Conservation (phyloP, 2,329 filamentous ascomycete species). For the Fusarium chaquense region DNA sequence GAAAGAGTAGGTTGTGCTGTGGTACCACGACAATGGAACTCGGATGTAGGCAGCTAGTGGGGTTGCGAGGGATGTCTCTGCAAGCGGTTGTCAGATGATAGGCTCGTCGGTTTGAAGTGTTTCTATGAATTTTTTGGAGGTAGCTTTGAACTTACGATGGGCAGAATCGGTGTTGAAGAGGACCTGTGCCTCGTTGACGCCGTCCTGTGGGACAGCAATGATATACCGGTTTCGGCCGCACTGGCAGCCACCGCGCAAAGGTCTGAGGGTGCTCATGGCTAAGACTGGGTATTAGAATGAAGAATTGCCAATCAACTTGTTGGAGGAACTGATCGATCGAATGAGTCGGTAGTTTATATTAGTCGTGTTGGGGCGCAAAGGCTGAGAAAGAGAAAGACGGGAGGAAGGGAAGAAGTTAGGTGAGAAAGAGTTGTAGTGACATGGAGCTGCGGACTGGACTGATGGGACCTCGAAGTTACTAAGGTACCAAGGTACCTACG, state of each 20-base stretch:
- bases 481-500: too few species aligned
- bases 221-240: constrained; percentile 89
- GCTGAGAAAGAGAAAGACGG: not conserved
- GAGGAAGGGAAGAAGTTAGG: constrained; percentile 9
- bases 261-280: constrained; percentile 62
- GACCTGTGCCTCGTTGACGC: constrained; percentile 70
- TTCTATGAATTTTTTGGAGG: not conserved
- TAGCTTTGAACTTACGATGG: constrained; percentile 72
- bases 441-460: not conserved
- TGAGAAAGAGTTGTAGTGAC: constrained; percentile 18
- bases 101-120: not conserved
- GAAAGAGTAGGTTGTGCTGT: constrained; percentile 78
- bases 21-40: constrained; percentile 84
- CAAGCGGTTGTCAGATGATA: constrained; percentile 20
- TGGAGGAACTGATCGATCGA: not conserved
- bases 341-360: not conserved
- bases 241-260: constrained; percentile 81
- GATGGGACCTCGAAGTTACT: not conserved
- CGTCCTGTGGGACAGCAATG: constrained; percentile 73
- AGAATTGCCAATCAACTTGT: not conserved
- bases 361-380: not conserved
- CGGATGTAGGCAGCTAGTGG: constrained; percentile 85
- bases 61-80: constrained; percentile 75
- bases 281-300: not conserved
- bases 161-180: constrained; percentile 78